phyloP scores from a whole-genome alignment of 2,329 filamentous ascomycete genomes.

The Aaosphaeria arxii region DNA sequence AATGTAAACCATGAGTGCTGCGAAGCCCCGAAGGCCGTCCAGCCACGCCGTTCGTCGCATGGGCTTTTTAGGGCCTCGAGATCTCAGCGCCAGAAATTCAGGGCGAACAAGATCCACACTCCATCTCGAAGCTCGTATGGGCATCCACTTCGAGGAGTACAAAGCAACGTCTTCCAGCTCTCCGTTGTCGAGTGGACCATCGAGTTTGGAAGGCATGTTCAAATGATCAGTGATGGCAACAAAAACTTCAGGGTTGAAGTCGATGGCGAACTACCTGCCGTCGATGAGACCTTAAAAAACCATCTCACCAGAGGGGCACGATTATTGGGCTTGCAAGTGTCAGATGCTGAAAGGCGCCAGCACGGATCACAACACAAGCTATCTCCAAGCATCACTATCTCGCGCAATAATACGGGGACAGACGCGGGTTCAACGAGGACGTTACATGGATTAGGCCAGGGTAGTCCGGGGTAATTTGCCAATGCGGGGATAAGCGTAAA shows the following conservation, averaged over 20 bases:
- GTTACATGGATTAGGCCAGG: too few relatives aligned
- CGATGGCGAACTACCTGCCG: too few relatives aligned
- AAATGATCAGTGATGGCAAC: not conserved
- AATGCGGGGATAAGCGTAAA: not conserved
- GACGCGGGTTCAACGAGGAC: too few relatives aligned
- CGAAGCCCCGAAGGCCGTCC: conserved; percentile 65
- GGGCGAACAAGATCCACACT: conserved; percentile 30
- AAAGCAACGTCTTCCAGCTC: conserved; percentile 21
- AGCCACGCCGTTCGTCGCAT: conserved; percentile 39
- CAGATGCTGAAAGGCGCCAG: too few relatives aligned
- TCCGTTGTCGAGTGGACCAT: conserved; percentile 25
- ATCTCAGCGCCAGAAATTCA: conserved; percentile 23
- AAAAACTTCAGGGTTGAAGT: not conserved
- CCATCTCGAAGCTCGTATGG: conserved; percentile 22
- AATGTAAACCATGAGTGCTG: conserved; percentile 63
- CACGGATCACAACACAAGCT: too few relatives aligned
- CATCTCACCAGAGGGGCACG: too few relatives aligned
- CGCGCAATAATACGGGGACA: too few relatives aligned
- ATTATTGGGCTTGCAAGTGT: too few relatives aligned
- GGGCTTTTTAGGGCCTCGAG: conserved; percentile 16
- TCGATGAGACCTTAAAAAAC: too few relatives aligned
- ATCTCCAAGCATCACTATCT: too few relatives aligned
- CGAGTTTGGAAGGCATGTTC: conserved; percentile 26
- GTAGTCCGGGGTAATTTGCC: not conserved
- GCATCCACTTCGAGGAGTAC: conserved; percentile 23